Evolutionary conservation across 2,329 filamentous ascomycete genomes (phyloP).

Genomic region (Balansia obtecta): DNA sequence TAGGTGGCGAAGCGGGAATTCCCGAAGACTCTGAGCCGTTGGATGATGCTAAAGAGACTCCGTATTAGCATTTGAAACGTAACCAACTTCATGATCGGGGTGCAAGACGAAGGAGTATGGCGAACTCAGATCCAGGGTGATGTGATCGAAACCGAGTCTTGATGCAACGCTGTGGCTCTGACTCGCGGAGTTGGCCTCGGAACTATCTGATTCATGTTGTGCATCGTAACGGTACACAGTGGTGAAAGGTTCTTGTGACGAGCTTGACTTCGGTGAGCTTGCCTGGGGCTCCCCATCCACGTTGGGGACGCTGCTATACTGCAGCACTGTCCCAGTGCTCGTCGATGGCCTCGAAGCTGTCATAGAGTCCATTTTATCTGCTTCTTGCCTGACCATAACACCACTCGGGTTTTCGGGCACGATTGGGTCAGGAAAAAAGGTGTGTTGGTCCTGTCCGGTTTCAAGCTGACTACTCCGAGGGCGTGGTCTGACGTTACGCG

Average conservation of each 20-base stretch:
- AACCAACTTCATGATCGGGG: background rate
- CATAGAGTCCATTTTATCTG: slow-evolving; percentile 1
- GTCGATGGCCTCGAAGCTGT: slow-evolving; percentile 6
- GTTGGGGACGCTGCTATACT: slow-evolving; percentile 42
- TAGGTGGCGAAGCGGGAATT: slow-evolving; percentile 28
- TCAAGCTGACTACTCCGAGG: slow-evolving; percentile 38
- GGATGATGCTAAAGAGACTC: slow-evolving; percentile 28
- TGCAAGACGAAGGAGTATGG: slow-evolving; percentile 22
- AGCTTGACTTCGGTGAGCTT: slow-evolving; percentile 28
- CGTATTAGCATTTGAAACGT: slow-evolving; percentile 7
- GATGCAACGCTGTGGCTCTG: background rate
- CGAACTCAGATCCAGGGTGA: slow-evolving; percentile 1
- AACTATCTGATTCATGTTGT: slow-evolving; percentile 1
- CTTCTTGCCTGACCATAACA: slow-evolving; percentile 12
- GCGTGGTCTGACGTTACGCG: slow-evolving; percentile 30
- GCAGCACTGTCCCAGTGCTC: slow-evolving; percentile 13
- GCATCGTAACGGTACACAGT: slow-evolving; percentile 10
- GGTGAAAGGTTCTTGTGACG: slow-evolving; percentile 34
- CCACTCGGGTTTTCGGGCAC: slow-evolving; percentile 23
- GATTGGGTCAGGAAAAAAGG: background rate
- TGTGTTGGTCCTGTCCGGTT: slow-evolving; percentile 11
- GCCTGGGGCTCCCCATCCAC: slow-evolving; percentile 36
- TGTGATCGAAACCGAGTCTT: background rate
- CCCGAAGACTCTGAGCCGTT: slow-evolving; percentile 31
- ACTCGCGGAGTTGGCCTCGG: background rate